A percentile compares a stretch with the other conserved stretches of the same genome.
These are phyloP conservation scores for Phytophthora fragariaefolia DNA, from an alignment of 352 stramenopile genomes.

Conservation along the genomic window DNA sequence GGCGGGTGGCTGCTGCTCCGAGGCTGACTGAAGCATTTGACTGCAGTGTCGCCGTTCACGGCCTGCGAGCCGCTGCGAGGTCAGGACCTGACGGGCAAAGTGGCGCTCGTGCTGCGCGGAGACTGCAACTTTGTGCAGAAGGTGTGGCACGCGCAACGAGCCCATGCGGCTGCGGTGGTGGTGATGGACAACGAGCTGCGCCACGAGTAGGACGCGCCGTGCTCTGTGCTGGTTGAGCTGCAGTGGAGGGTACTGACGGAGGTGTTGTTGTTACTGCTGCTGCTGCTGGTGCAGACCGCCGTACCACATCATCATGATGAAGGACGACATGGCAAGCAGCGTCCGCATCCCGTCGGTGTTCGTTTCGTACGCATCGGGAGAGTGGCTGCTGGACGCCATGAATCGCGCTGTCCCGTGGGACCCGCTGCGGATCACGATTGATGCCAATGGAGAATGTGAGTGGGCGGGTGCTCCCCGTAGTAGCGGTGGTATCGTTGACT, in stretches of 20 bases:
- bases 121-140: slow-evolving; percentile 71
- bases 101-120: slow-evolving; percentile 80
- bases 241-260: background rate
- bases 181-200: slow-evolving; percentile 77
- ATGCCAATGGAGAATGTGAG: slow-evolving; percentile 66
- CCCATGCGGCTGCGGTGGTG: slow-evolving; percentile 68
- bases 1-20: no score
- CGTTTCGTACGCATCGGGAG: slow-evolving; percentile 69
- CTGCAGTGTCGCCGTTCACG: slow-evolving; percentile 60
- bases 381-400: slow-evolving; percentile 56
- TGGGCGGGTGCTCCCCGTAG: slow-evolving; percentile 4
- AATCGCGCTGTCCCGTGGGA: slow-evolving; percentile 55
- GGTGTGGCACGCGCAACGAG: slow-evolving; percentile 64
- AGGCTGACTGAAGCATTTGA: no score
- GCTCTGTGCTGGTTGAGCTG: background rate
- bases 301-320: slow-evolving; percentile 89
- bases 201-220: slow-evolving; percentile 51
- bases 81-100: slow-evolving; percentile 62
- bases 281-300: slow-evolving; percentile 46
- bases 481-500: background rate
- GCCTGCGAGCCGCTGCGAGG: slow-evolving; percentile 60
- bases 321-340: slow-evolving; percentile 71
- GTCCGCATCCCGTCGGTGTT: slow-evolving; percentile 78
- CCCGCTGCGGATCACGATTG: slow-evolving; percentile 64
- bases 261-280: background rate